Conservation (phyloP, 2,329 filamentous ascomycete genomes). For the Calonectria naviculata region DNA sequence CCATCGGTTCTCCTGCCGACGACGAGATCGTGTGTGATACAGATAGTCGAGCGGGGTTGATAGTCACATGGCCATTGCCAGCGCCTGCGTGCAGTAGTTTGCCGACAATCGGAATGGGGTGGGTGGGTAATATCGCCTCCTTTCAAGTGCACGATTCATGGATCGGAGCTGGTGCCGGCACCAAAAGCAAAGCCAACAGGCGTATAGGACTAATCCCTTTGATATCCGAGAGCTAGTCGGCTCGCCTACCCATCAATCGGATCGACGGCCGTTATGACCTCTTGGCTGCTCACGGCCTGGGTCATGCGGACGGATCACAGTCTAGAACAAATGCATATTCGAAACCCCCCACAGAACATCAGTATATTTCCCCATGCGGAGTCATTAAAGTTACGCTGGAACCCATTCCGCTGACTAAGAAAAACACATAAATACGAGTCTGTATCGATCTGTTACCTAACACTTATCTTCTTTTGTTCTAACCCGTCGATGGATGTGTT, state of each 20-base stretch:
- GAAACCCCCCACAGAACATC: neutral
- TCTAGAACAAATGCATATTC: slow-evolving; percentile 7
- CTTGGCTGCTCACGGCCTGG: neutral
- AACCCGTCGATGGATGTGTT: too few species aligned
- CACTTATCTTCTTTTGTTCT: neutral
- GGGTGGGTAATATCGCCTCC: slow-evolving; percentile 8
- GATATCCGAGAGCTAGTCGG: slow-evolving; percentile 9
- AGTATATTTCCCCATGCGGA: neutral
- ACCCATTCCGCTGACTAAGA: neutral
- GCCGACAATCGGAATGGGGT: slow-evolving; percentile 15
- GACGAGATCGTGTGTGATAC: neutral
- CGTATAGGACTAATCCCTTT: slow-evolving; percentile 1
- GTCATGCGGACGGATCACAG: neutral
- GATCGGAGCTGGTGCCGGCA: slow-evolving; percentile 15
- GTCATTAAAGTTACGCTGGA: neutral
- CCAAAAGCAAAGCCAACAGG: slow-evolving; percentile 2
- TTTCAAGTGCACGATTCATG: neutral
- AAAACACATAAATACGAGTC: neutral
- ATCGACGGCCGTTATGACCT: neutral
- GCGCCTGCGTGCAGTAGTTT: slow-evolving; percentile 11
- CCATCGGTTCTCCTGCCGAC: slow-evolving; percentile 22
- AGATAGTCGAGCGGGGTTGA: slow-evolving; percentile 19
- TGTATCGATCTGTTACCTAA: neutral
- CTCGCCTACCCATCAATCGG: slow-evolving; percentile 8
- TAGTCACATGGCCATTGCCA: slow-evolving; percentile 14